Conservation (phyloP, 2,329 filamentous ascomycete species). For the Dryadomyces quercivorus region DNA sequence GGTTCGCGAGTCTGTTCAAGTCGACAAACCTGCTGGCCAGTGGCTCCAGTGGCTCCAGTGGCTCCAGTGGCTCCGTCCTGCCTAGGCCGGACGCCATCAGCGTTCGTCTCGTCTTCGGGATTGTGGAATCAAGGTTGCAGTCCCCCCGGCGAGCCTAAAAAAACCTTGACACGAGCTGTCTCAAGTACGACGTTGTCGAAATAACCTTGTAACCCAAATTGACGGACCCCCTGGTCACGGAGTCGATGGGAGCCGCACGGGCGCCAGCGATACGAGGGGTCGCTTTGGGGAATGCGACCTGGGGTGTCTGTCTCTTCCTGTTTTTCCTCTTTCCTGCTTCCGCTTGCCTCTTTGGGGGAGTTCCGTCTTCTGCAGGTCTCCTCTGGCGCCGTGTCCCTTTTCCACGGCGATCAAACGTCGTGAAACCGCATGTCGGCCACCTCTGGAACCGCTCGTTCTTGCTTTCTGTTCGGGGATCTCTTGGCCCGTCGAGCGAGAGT, state of each 20-base stretch:
- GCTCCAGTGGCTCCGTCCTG: no score
- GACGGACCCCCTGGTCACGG: background rate
- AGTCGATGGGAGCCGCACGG: background rate
- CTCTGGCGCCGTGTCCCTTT: no score
- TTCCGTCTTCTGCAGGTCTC: no score
- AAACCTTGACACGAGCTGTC: background rate
- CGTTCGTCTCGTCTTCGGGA: background rate
- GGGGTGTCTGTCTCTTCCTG: background rate
- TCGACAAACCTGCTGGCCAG: no score
- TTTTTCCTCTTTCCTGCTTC: background rate
- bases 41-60: no score
- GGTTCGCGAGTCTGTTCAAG: no score
- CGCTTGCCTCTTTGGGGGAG: no score
- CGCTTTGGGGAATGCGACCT: no score
- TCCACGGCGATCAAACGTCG: background rate
- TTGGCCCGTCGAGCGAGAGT: no score
- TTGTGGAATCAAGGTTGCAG: no score
- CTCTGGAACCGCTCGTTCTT: background rate
- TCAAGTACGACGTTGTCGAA: background rate
- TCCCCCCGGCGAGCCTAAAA: no score
- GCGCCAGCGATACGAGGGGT: background rate
- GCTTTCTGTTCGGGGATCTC: background rate
- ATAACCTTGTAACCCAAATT: background rate
- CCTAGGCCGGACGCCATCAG: background rate
- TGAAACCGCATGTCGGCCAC: background rate